A percentile compares a stretch with the other conserved stretches of the same genome.
These are phyloP conservation scores for Aleurites moluccanus DNA, from an alignment of 441 rosid species.

Conservation along the genomic window DNA sequence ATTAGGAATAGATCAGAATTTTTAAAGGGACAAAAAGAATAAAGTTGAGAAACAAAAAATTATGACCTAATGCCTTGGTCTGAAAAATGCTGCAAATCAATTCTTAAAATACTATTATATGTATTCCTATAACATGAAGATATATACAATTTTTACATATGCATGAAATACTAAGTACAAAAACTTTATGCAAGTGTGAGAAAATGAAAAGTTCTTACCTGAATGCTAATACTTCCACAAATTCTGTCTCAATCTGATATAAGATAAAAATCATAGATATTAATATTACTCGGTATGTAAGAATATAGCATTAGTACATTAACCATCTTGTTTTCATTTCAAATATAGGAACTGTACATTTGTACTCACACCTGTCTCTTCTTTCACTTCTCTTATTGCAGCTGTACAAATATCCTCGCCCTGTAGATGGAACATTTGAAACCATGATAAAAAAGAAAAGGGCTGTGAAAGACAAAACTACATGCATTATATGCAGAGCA, in stretches of 20 bases:
- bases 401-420: slow-evolving; percentile 21
- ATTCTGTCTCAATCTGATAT: slow-evolving; percentile 15
- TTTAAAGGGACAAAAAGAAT: not conserved
- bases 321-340: not conserved
- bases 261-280: not conserved
- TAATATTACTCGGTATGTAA: not conserved
- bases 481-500: not conserved
- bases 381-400: slow-evolving; percentile 23
- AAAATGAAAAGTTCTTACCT: not conserved
- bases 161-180: not conserved
- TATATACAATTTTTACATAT: not conserved
- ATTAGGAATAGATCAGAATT: not conserved
- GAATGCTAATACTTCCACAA: slow-evolving; percentile 11
- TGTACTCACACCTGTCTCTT: slow-evolving; percentile 23
- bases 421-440: not conserved
- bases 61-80: not conserved
- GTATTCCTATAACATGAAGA: not conserved
- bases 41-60: not conserved
- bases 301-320: not conserved
- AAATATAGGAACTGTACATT: not conserved
- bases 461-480: not conserved
- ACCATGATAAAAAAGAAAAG: not conserved
- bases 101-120: not conserved
- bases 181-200: not conserved
- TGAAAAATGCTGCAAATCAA: not conserved